Percentiles rank a stretch among this genome's conserved stretches.
Conservation (phyloP, 2,329 filamentous ascomycete species). For the Ophiostoma triangulosporum region DNA sequence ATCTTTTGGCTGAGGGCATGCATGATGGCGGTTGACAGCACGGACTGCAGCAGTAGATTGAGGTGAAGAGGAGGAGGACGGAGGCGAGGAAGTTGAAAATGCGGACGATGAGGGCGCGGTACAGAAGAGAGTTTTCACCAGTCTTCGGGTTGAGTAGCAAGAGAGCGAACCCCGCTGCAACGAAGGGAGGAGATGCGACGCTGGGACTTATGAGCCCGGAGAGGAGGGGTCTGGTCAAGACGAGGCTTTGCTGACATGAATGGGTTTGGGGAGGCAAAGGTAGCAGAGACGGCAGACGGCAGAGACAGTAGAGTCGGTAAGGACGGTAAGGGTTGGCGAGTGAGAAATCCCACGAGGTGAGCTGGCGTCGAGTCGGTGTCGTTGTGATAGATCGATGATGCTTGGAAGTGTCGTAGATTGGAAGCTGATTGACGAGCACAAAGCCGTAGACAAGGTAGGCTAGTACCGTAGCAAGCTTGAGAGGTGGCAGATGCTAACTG, state of each 20-base stretch:
- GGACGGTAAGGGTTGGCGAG: too few relatives aligned
- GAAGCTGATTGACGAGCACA: not conserved
- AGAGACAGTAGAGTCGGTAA: not conserved
- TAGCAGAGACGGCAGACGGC: not conserved
- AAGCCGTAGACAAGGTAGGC: not conserved
- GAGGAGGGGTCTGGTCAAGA: not conserved
- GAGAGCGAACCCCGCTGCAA: not conserved
- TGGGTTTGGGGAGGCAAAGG: not conserved
- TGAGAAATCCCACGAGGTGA: not conserved
- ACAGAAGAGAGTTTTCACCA: too few relatives aligned
- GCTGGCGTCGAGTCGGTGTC: too few relatives aligned
- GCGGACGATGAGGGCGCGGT: too few relatives aligned
- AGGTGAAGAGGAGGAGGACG: not conserved
- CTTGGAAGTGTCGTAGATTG: not conserved
- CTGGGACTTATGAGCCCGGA: not conserved
- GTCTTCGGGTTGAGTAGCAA: too few relatives aligned
- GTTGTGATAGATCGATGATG: not conserved
- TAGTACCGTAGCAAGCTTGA: not conserved
- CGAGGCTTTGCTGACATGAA: not conserved
- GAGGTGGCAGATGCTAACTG: not conserved
- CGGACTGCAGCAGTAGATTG: not conserved
- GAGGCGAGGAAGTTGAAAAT: not conserved
- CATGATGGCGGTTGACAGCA: constrained; percentile 30
- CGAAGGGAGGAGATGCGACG: not conserved
- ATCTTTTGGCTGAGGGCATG: constrained; percentile 53